A percentile compares a stretch with the other conserved stretches of the same genome.
These are phyloP conservation scores for Tephrocybe sp. DNA, from an alignment of 768 basidiomycete genomes.

Conservation along the genomic window DNA sequence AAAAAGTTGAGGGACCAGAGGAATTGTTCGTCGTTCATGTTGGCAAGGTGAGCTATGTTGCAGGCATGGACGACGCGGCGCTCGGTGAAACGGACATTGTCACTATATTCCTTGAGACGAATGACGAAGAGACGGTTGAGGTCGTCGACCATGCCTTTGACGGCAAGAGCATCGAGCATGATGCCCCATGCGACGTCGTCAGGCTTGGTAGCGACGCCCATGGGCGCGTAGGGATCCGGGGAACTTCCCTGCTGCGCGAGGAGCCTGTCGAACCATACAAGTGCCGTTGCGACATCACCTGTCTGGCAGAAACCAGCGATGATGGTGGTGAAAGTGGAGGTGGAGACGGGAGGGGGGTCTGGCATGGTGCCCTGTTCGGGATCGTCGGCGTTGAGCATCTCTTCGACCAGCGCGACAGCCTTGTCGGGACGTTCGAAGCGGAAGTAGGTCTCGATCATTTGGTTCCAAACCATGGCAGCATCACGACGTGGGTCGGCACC, in stretches of 20 bases:
- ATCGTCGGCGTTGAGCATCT: constrained; percentile 58
- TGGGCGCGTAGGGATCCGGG: constrained; percentile 39
- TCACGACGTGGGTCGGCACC: constrained; percentile 17
- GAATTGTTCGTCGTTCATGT: constrained; percentile 17
- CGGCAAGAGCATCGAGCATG: constrained; percentile 59
- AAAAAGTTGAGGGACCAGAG: constrained; percentile 23
- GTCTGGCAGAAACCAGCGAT: constrained; percentile 62
- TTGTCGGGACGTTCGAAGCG: constrained; percentile 55
- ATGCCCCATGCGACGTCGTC: constrained; percentile 50
- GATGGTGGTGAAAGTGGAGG: constrained; percentile 61
- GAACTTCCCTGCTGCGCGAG: constrained; percentile 34
- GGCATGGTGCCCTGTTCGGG: constrained; percentile 31
- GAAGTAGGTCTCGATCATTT: constrained; percentile 78
- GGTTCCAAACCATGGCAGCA: constrained; percentile 61
- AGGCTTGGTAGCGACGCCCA: constrained; percentile 47
- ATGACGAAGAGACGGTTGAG: constrained; percentile 53
- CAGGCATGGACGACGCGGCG: constrained; percentile 39
- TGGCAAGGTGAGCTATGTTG: constrained; percentile 27
- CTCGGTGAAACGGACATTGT: constrained; percentile 34
- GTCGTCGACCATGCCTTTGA: constrained; percentile 45
- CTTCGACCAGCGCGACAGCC: constrained; percentile 63
- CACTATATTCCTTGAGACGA: constrained; percentile 34
- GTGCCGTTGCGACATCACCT: constrained; percentile 61
- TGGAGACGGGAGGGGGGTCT: constrained; percentile 55
- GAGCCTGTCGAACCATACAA: constrained; percentile 71